A percentile compares a stretch with the other conserved stretches of the same genome.
Evolutionary conservation across 2,329 filamentous ascomycete genomes (phyloP).

Genomic region (Trichoderma asperellum): DNA sequence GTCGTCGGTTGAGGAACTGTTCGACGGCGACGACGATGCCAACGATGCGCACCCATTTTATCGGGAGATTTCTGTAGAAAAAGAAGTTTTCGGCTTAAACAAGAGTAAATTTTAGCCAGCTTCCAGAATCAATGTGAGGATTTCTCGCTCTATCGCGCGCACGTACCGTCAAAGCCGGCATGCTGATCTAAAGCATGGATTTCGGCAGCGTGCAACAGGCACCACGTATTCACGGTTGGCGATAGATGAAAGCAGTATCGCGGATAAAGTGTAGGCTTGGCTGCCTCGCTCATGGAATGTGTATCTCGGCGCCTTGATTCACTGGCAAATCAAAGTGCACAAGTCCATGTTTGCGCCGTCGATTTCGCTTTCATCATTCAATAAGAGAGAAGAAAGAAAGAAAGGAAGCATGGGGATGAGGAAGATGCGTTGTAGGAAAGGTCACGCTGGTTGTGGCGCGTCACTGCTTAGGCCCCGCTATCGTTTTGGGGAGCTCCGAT

Average conservation of each 20-base stretch:
- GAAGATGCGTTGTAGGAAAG: not conserved
- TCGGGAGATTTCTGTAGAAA: conserved; percentile 74
- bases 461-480: conserved; percentile 14
- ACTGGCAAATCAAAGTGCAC: conserved; percentile 19
- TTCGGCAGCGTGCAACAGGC: conserved; percentile 57
- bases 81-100: conserved; percentile 56
- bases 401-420: not conserved
- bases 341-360: conserved; percentile 7
- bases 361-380: not conserved
- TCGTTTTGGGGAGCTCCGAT: conserved; percentile 9
- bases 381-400: not conserved
- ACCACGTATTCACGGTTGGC: conserved; percentile 64
- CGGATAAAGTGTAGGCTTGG: conserved; percentile 54
- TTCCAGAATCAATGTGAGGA: not conserved
- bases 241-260: conserved; percentile 67
- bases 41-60: conserved; percentile 73
- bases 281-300: conserved; percentile 56
- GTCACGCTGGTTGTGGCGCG: not conserved
- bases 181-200: conserved; percentile 53
- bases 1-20: conserved; percentile 50
- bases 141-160: not conserved
- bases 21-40: conserved; percentile 70
- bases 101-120: not conserved
- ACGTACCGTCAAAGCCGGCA: conserved; percentile 58
- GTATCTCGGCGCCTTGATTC: conserved; percentile 31